These are phyloP conservation scores for Lentinula raphanica DNA, from an alignment of 768 basidiomycete species.

Conservation along the genomic window DNA sequence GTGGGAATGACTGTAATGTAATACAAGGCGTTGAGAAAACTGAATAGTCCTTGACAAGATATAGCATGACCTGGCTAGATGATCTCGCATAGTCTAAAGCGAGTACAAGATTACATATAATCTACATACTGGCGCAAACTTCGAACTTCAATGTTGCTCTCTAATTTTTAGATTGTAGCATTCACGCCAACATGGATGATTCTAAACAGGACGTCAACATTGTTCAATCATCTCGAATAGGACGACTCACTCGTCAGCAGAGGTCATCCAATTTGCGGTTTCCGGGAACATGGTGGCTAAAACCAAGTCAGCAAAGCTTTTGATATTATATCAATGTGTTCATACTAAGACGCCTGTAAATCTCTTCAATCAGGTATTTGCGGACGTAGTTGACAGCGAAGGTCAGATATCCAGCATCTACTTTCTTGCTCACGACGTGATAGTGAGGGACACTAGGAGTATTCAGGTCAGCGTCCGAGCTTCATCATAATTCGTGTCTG, in stretches of 20 bases:
- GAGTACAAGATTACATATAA: too few species aligned
- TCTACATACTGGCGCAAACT: too few species aligned
- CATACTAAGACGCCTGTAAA: slow-evolving; percentile 55
- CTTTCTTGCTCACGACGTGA: slow-evolving; percentile 40
- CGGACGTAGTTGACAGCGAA: slow-evolving; percentile 38
- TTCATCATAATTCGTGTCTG: not conserved
- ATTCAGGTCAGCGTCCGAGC: too few species aligned
- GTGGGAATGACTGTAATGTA: too few species aligned
- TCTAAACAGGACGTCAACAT: slow-evolving; percentile 18
- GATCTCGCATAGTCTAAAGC: too few species aligned
- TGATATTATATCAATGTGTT: not conserved
- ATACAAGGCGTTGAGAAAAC: too few species aligned
- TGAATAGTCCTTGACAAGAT: too few species aligned
- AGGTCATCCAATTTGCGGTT: slow-evolving; percentile 51
- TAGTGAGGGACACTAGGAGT: slow-evolving; percentile 50
- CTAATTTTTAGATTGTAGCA: slow-evolving; percentile 35
- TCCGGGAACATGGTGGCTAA: slow-evolving; percentile 59
- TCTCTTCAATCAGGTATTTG: slow-evolving; percentile 49
- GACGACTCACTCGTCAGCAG: slow-evolving; percentile 47
- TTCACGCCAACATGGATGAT: slow-evolving; percentile 57
- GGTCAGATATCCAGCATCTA: slow-evolving; percentile 27
- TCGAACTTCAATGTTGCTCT: not conserved
- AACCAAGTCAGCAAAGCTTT: not conserved
- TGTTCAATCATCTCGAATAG: not conserved
- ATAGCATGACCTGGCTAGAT: too few species aligned